A percentile compares a stretch with the other conserved stretches of the same genome.
These are phyloP conservation scores for sorghum (Sorghum bicolor) DNA, from an alignment of 176 grass and related monocot genomes.

Conservation along the genomic window DNA sequence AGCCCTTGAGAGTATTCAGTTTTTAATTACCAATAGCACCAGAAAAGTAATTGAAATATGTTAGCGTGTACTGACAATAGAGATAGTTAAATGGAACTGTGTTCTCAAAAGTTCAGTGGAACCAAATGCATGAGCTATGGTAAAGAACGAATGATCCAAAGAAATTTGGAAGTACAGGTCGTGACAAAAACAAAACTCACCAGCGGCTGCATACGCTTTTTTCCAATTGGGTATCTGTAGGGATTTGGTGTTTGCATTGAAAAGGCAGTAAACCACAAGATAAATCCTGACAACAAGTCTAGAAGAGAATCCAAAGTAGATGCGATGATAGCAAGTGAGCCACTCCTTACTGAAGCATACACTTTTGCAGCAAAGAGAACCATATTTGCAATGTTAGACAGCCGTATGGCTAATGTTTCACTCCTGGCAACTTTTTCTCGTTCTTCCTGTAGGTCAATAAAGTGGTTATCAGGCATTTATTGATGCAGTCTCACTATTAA, in stretches of 20 bases:
- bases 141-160: not conserved
- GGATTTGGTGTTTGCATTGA: slow-evolving; percentile 98
- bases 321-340: slow-evolving; percentile 90
- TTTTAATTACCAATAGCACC: not conserved
- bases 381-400: slow-evolving; percentile 96
- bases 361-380: slow-evolving; percentile 95
- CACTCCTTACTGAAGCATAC: slow-evolving; percentile 79
- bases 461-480: not conserved
- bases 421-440: slow-evolving; percentile 70
- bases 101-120: not conserved
- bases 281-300: slow-evolving; percentile 88
- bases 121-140: not conserved
- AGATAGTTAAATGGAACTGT: not conserved
- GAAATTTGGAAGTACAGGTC: not conserved
- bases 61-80: not conserved
- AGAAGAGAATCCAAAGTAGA: slow-evolving; percentile 97
- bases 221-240: slow-evolving; percentile 94
- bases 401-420: slow-evolving; percentile 70
- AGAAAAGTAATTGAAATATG: not conserved
- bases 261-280: slow-evolving; percentile 97
- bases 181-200: slow-evolving; percentile 45
- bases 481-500: not conserved
- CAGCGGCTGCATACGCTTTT: slow-evolving; percentile 95
- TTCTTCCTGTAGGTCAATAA: slow-evolving; percentile 62
- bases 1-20: not conserved